Base-by-base conservation (phyloP, 176 grass and related monocot genomes). In the Puccinellia tenuiflora region DNA sequence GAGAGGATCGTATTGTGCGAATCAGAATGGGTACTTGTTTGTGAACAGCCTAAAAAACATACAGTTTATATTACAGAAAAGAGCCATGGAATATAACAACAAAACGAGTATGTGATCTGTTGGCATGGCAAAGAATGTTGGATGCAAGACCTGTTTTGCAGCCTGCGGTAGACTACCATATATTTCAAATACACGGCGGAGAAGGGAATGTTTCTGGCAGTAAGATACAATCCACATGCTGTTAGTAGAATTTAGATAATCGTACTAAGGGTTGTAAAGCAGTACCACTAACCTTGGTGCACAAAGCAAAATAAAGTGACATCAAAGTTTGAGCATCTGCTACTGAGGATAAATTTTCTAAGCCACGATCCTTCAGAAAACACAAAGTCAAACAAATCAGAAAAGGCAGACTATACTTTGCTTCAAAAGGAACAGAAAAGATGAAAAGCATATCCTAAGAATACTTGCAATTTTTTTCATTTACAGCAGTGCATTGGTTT, bases 281-380 rank as follows among this genome's bases (percentile, higher is more conserved):
- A 76, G 80, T 68, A 91, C 79, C 61, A 80, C 88, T 70, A 45
- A 98, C 95, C 88, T 98, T 98, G 20, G 95, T 98, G 68, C 95
- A 98, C 73, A 98, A 84, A 53, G 95, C 95, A 81, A 98, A 98
- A 91, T 95, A 93, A 39, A 98, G 90, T 40, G 95, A 98, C 90
- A 95, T 98, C 75, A 86, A 79, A 77, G 87, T 80, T 71, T 88
- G 90, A 70, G 88, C 85, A 75, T 94, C 86, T 57, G 86, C 53
- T 76, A 89, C 82, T 66, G 85, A 86, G 13, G 89, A 76, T 37
- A 75, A 43, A 25, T 79, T 87, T 87, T 86, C 84, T 52, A 81
- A 79, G 74, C 79, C 86, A 94, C 59, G 77, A 88, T 93, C 85
- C 95, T 98, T 80, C 53, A 86, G 33, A 91, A 85, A 81, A 83